A percentile compares a stretch with the other conserved stretches of the same genome.
Conservation (phyloP, 2,329 filamentous ascomycete species). For the Claviceps sp. region DNA sequence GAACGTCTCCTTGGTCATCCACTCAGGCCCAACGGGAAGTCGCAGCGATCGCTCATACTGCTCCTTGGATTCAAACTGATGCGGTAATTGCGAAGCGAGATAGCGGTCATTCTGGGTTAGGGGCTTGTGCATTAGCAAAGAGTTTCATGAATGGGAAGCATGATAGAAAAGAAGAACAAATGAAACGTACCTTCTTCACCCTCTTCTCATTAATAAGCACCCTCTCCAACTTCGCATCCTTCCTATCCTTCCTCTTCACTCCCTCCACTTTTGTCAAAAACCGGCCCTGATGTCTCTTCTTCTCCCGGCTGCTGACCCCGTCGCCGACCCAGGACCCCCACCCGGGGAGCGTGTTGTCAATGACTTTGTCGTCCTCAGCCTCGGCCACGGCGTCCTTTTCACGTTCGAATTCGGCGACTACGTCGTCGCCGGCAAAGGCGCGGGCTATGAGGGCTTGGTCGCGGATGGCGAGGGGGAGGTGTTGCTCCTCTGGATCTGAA, state of each 20-base stretch:
- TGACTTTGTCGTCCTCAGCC: slow-evolving; percentile 70
- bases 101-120: too few relatives aligned
- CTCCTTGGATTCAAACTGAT: slow-evolving; percentile 73
- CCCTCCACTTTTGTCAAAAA: slow-evolving; percentile 57
- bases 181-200: slow-evolving; percentile 60
- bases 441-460: slow-evolving; percentile 59
- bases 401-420: slow-evolving; percentile 62
- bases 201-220: slow-evolving; percentile 91
- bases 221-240: slow-evolving; percentile 67
- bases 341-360: slow-evolving; percentile 77
- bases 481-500: slow-evolving; percentile 34
- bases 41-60: slow-evolving; percentile 86
- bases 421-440: slow-evolving; percentile 83
- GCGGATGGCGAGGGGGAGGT: slow-evolving; percentile 43
- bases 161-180: background rate
- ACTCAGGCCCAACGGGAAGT: slow-evolving; percentile 82
- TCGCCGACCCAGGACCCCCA: slow-evolving; percentile 90
- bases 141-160: too few relatives aligned
- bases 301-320: slow-evolving; percentile 59
- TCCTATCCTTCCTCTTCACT: slow-evolving; percentile 60
- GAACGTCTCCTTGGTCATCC: slow-evolving; percentile 92
- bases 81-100: slow-evolving; percentile 63
- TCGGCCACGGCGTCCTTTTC: slow-evolving; percentile 62
- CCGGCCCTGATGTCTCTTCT: slow-evolving; percentile 47
- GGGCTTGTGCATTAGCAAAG: too few relatives aligned